Conservation (phyloP, 2,329 filamentous ascomycete species). For the Talaromyces sp. region DNA sequence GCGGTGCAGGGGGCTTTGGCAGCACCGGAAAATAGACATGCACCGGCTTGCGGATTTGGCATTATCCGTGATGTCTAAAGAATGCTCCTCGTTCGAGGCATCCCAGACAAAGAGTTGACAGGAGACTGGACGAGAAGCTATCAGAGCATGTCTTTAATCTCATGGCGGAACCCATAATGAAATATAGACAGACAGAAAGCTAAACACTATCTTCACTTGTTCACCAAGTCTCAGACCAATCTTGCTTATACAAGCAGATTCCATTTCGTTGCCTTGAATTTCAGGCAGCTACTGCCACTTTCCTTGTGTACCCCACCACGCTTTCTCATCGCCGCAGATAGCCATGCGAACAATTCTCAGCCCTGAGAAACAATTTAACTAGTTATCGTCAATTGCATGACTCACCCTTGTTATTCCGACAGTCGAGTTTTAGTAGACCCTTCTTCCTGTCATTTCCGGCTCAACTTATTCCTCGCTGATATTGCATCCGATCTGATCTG, state of each 20-base stretch:
- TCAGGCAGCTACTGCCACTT: not conserved
- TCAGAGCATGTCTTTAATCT: too few species aligned
- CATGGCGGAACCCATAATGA: not conserved
- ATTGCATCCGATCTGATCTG: not conserved
- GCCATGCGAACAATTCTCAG: not conserved
- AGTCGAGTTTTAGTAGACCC: not conserved
- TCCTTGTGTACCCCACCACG: not conserved
- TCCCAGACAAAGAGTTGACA: not conserved
- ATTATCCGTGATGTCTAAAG: not conserved
- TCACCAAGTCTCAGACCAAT: too few species aligned
- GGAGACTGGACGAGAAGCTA: not conserved
- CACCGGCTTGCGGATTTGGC: not conserved
- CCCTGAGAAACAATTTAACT: not conserved
- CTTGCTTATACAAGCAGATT: not conserved
- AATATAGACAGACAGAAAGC: not conserved
- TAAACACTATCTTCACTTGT: not conserved
- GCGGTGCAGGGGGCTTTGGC: slow-evolving; percentile 86
- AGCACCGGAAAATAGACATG: slow-evolving; percentile 61
- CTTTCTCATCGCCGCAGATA: not conserved
- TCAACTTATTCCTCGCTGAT: not conserved
- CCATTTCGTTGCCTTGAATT: not conserved
- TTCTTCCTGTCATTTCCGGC: not conserved
- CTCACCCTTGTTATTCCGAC: not conserved
- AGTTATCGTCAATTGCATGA: not conserved
- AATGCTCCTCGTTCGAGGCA: not conserved